Evolutionary conservation across 805 yeast genomes (phyloP), one percentile per base, ranked within the genome.

Genomic region (Isabelozyma pseudorhagii): DNA sequence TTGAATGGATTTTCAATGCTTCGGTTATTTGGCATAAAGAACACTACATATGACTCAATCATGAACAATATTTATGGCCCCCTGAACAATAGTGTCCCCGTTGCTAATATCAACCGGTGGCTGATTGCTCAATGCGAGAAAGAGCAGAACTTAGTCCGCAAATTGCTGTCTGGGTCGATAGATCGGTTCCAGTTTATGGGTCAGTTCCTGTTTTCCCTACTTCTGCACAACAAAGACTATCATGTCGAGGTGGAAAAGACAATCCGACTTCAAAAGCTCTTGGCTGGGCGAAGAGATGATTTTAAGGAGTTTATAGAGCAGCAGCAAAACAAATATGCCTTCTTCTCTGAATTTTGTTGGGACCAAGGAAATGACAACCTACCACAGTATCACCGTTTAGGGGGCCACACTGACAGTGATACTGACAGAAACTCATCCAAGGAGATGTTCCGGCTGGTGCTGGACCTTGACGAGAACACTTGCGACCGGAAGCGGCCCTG

Each of bases 1-100:
- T 47, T 44, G 8, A 54, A 56, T 21, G 80, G 80, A 0, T 69
- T 74, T 47, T 54, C 64, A 25, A 71, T 78, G 66, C 41, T 57
- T 5, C 56, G 79, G 39, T 54, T 75, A 1, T 79, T 77, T 62
- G 36, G 36, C 36, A 31, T 13, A 13, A 31, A 31, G n/a, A 31
- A 31, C 10, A 31, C 10, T 8, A 31, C 36, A 1, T 31, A 10
- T 13, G 36, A 31, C 8, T 31, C n/a, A 13, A 31, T 31, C 4
- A 31, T 31, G 46, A 48, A 2, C 47, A 39, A 8, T 31, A 45
- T 31, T 7, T 52, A 42, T 38, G 69, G 70, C 21, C 46, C n/a
- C 49, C 66, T 46, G 45, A 50, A 36, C 47, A 55, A 44, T 36
- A 62, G 43, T 9, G 27, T 51, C 6, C 64, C 64, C 1, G 60